Conservation (phyloP, 1,284 basidiomycete genomes). For the Puccinia novopanici region DNA sequence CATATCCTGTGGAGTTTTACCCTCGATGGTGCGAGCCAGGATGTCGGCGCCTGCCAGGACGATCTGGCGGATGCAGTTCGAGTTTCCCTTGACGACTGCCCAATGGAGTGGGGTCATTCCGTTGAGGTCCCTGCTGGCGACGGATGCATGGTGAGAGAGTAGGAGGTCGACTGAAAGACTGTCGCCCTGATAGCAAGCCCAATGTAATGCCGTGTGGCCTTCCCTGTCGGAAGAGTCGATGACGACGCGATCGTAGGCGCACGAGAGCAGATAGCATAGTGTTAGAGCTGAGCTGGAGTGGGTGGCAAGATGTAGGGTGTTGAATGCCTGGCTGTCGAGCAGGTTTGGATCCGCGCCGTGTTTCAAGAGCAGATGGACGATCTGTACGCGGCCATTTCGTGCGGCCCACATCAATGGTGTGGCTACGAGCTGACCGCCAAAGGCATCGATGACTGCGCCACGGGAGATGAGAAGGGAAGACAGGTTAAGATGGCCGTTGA, state of each 20-base stretch:
- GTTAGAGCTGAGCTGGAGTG: slow-evolving; percentile 94
- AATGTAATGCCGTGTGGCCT: slow-evolving; percentile 95
- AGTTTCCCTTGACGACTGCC: slow-evolving; percentile 96
- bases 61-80: slow-evolving; percentile 77
- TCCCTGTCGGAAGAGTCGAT: slow-evolving; percentile 75
- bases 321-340: slow-evolving; percentile 91
- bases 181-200: slow-evolving; percentile 98
- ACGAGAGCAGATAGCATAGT: slow-evolving; percentile 75
- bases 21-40: slow-evolving; percentile 75
- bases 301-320: slow-evolving; percentile 88
- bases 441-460: slow-evolving; percentile 91
- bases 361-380: slow-evolving; percentile 84
- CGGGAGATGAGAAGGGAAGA: slow-evolving; percentile 81
- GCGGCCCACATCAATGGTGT: slow-evolving; percentile 98
- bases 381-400: slow-evolving; percentile 88
- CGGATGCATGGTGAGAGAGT: slow-evolving; percentile 80
- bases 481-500: slow-evolving; percentile 74
- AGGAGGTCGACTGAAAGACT: slow-evolving; percentile 89
- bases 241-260: slow-evolving; percentile 46
- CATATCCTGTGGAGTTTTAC: slow-evolving; percentile 90
- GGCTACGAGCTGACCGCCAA: slow-evolving; percentile 91
- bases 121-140: slow-evolving; percentile 73
- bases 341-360: slow-evolving; percentile 90
- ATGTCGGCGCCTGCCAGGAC: slow-evolving; percentile 83
- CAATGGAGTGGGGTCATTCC: slow-evolving; percentile 90